phyloP scores from a whole-genome alignment of 2,329 filamentous ascomycete genomes.

The Dactylellina haptotyla region DNA sequence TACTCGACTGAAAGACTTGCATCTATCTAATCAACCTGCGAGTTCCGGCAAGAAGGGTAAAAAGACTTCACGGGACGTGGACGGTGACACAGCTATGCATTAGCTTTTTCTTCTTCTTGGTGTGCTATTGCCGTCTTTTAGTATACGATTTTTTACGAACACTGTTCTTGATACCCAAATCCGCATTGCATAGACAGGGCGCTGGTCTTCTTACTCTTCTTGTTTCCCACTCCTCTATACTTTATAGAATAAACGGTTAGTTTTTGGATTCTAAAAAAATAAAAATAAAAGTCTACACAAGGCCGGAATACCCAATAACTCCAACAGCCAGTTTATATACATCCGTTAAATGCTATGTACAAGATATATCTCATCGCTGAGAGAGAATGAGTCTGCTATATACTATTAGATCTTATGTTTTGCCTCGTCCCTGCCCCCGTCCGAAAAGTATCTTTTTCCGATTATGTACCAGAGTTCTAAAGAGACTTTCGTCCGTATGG shows the following conservation, averaged over 20 bases:
- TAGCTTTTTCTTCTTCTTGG: conserved; percentile 4
- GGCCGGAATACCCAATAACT: neutral
- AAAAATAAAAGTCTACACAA: neutral
- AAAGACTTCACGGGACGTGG: conserved; percentile 30
- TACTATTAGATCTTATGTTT: too few species aligned
- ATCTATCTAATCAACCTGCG: conserved; percentile 32
- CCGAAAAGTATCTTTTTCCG: conserved; percentile 35
- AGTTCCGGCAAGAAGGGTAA: conserved; percentile 30
- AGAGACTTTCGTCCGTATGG: conserved; percentile 17
- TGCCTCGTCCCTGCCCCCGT: too few species aligned
- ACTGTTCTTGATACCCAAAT: conserved; percentile 36
- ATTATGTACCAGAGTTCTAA: conserved; percentile 31
- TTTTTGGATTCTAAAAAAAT: neutral
- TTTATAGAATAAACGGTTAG: conserved; percentile 3
- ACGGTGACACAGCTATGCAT: conserved; percentile 46
- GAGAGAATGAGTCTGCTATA: too few species aligned
- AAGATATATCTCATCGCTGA: too few species aligned
- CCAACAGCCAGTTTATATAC: conserved; percentile 8
- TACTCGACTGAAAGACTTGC: conserved; percentile 34
- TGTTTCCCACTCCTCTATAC: neutral
- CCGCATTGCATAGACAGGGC: conserved; percentile 19
- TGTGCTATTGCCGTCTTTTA: neutral
- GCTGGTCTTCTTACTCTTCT: neutral
- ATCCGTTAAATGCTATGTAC: conserved; percentile 11
- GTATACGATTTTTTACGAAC: conserved; percentile 1